A percentile compares a stretch with the other conserved stretches of the same genome.
phyloP scores from a whole-genome alignment of 495 filamentous ascomycete species.

The Xylaria intraflava region DNA sequence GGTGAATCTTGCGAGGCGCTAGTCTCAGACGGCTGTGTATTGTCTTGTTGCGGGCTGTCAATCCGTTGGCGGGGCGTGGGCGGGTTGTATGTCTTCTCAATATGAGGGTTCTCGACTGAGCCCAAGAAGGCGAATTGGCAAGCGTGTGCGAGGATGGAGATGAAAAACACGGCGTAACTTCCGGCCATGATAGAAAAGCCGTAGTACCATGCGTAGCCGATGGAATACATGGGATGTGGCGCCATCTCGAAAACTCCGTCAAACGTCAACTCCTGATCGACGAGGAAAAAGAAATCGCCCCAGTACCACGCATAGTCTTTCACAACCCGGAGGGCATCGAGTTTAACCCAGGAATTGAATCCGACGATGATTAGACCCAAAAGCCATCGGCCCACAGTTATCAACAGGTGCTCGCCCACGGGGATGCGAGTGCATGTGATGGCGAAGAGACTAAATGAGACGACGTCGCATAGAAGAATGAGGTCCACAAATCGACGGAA shows the following conservation, averaged over 20 bases:
- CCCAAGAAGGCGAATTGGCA: constrained; percentile 90
- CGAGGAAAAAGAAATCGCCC: constrained; percentile 98
- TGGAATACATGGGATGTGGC: constrained; percentile 98
- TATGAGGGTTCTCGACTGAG: constrained; percentile 90
- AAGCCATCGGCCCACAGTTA: constrained; percentile 72
- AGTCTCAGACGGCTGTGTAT: constrained; percentile 4
- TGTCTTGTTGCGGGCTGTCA: constrained; percentile 20
- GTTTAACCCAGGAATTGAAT: constrained; percentile 98
- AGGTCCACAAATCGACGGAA: constrained; percentile 92
- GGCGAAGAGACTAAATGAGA: constrained; percentile 92
- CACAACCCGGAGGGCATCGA: constrained; percentile 96
- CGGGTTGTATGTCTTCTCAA: constrained; percentile 95
- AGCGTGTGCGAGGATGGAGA: constrained; percentile 90
- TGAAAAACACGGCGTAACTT: constrained; percentile 93
- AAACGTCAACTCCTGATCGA: constrained; percentile 95
- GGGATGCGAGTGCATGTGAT: constrained; percentile 78
- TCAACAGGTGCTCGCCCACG: constrained; percentile 56
- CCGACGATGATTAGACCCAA: constrained; percentile 71
- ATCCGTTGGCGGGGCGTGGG: constrained; percentile 62
- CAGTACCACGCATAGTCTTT: constrained; percentile 99
- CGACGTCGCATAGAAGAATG: constrained; percentile 97
- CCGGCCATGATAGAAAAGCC: constrained; percentile 98
- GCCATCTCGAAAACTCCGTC: constrained; percentile 99
- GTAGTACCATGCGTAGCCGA: constrained; percentile 96
- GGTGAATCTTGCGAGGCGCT: not conserved